Evolutionary conservation across 2,329 filamentous ascomycete species (phyloP).

Genomic region (Penicillium sp.): DNA sequence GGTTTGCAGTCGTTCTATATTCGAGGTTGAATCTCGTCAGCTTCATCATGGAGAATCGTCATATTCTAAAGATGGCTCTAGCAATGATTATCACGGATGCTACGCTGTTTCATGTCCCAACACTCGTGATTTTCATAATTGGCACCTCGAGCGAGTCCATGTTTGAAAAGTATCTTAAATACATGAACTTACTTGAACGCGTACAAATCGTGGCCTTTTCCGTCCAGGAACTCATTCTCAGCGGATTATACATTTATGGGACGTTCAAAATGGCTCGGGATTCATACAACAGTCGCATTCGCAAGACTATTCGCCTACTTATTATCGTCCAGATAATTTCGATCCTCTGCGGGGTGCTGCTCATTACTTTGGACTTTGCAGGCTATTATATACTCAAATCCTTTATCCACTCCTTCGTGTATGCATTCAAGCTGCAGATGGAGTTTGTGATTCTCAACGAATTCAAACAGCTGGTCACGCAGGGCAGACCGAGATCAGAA

Average conservation of each 20-base stretch:
- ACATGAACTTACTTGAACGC: conserved; percentile 42
- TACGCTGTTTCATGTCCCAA: conserved; percentile 33
- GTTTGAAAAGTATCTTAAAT: conserved; percentile 21
- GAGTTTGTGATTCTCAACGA: conserved; percentile 15
- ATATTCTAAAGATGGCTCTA: conserved; percentile 24
- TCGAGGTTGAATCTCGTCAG: conserved; percentile 39
- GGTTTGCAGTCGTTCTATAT: conserved; percentile 39
- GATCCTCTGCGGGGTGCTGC: conserved; percentile 2
- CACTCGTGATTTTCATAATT: conserved; percentile 27
- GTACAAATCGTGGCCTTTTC: conserved; percentile 50
- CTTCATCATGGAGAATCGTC: conserved; percentile 17
- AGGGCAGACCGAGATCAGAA: not conserved
- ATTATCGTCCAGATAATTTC: conserved; percentile 8
- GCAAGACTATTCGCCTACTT: conserved; percentile 7
- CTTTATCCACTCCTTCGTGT: conserved; percentile 14
- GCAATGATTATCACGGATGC: conserved; percentile 38
- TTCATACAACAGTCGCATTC: conserved; percentile 10
- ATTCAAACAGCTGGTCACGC: conserved; percentile 6
- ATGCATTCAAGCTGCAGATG: conserved; percentile 12
- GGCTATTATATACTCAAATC: conserved; percentile 13
- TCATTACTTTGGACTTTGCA: conserved; percentile 7
- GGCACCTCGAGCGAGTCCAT: conserved; percentile 10
- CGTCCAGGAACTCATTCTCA: conserved; percentile 48
- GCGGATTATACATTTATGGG: conserved; percentile 46
- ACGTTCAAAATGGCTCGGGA: conserved; percentile 29